Evolutionary conservation across 2,329 filamentous ascomycete species (phyloP).

Genomic region (Chlorencoelia australis): DNA sequence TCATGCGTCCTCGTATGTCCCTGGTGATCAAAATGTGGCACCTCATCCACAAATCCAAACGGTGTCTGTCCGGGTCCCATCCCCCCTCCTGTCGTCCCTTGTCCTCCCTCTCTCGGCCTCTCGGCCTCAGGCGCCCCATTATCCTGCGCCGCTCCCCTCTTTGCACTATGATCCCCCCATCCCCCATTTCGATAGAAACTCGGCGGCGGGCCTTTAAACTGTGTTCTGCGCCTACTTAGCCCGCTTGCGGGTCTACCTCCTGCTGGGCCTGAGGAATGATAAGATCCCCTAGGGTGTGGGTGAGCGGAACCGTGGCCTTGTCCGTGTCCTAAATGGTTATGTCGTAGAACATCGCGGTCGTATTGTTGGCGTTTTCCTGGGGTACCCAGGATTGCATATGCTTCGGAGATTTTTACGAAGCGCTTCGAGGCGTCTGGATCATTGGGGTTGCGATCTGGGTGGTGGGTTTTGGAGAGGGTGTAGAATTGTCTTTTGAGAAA

Average conservation of each 20-base stretch:
- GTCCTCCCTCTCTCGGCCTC: slow-evolving; percentile 15
- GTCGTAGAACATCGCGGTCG: slow-evolving; percentile 52
- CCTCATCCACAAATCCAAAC: slow-evolving; percentile 37
- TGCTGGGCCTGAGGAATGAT: slow-evolving; percentile 49
- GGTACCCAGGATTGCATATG: slow-evolving; percentile 68
- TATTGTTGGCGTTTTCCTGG: slow-evolving; percentile 68
- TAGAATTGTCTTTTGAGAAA: slow-evolving; percentile 63
- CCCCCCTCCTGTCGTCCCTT: slow-evolving; percentile 32
- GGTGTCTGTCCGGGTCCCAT: slow-evolving; percentile 50
- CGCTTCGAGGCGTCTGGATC: slow-evolving; percentile 62
- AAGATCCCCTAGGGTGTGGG: slow-evolving; percentile 35
- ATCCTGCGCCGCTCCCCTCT: slow-evolving; percentile 43
- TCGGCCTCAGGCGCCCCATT: slow-evolving; percentile 11
- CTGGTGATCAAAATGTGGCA: slow-evolving; percentile 70
- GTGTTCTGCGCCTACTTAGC: slow-evolving; percentile 62
- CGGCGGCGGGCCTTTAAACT: slow-evolving; percentile 79
- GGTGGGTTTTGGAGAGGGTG: slow-evolving; percentile 78
- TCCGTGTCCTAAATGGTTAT: slow-evolving; percentile 7
- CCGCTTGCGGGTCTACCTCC: slow-evolving; percentile 74
- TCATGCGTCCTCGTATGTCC: slow-evolving; percentile 65
- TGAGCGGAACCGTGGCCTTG: slow-evolving; percentile 10
- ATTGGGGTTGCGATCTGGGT: slow-evolving; percentile 79
- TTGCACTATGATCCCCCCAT: slow-evolving; percentile 57
- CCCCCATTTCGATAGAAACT: slow-evolving; percentile 78
- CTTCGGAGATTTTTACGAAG: slow-evolving; percentile 77